A percentile compares a stretch with the other conserved stretches of the same genome.
Conservation (phyloP, 2,329 filamentous ascomycete species). For the Aspergillus novoparasiticus region DNA sequence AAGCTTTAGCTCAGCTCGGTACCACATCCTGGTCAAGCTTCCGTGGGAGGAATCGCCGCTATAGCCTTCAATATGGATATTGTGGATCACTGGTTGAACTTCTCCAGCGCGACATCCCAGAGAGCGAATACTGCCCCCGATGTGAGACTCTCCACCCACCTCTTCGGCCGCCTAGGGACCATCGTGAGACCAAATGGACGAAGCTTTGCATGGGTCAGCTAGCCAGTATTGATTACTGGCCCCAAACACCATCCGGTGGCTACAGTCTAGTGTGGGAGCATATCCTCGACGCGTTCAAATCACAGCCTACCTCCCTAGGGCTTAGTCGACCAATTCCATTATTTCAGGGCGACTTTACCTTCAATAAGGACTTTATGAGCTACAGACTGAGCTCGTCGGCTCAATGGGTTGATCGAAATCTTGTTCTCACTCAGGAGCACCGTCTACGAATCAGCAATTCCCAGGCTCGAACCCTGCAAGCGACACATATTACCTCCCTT, state of each 20-base stretch:
- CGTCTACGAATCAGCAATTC: neutral
- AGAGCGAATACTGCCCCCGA: neutral
- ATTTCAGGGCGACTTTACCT: conserved; percentile 4
- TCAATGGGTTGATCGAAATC: neutral
- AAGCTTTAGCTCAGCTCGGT: neutral
- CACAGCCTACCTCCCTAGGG: neutral
- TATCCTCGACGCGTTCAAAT: conserved; percentile 1
- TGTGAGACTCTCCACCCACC: conserved; percentile 10
- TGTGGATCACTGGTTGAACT: neutral
- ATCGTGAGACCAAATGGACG: conserved; percentile 5
- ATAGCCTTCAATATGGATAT: neutral
- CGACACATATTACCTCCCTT: neutral
- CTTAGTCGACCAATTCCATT: neutral
- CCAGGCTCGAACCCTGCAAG: neutral
- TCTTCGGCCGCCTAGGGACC: neutral
- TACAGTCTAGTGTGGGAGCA: conserved; percentile 10
- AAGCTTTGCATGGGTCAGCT: conserved; percentile 6
- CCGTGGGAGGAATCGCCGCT: neutral
- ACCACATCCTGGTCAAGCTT: conserved; percentile 1
- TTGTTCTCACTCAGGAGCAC: conserved; percentile 4
- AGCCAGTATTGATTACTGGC: conserved; percentile 9
- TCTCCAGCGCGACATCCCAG: conserved; percentile 1
- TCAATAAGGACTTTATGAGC: neutral
- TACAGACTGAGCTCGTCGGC: neutral
- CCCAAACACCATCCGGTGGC: neutral